Evolutionary conservation across 1,284 basidiomycete species (phyloP), one percentile per base, ranked within the genome.

Genomic region (Heterobasidion parviporum): DNA sequence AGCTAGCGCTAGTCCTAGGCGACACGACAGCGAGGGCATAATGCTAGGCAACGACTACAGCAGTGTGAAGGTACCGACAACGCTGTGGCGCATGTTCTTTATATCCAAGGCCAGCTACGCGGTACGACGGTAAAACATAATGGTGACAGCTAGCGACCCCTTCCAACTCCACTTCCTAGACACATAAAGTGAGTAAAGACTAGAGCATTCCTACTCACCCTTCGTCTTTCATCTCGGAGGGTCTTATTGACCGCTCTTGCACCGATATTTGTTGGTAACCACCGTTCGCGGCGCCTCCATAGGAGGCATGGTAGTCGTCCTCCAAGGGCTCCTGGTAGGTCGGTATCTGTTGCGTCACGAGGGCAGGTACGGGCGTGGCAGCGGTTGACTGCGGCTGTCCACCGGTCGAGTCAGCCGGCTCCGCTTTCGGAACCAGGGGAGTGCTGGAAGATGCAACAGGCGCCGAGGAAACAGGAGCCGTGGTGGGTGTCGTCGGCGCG

Each of bases 161-260:
- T 61, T 56, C 60, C 58, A 57, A 62, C 52, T 47, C 55, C 56
- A 59, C 58, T 65, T 65, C 63, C 58, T 58, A 50, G 46, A 56
- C 59, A 59, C n/a, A 41, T 41, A 41, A 10, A 41, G 38, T 41
- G 10, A 41, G 38, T 41, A 3, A 9, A 10, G 61, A 57, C 46
- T 48, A 50, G 47, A 61, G 52, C 54, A 58, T 46, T 55, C 53
- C 34, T 56, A 80, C 94, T 94, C 83, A 97, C 95, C 94, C 94
- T 90, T 97, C 94, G 67, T 98, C 95, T 72, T 94, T 94, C 93
- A 95, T 96, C 71, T 98, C 94, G 53, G 90, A 92, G 12, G 94
- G 93, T 55, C 90, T 80, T 32, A 94, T 79, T 18, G 82, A 83
- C 53, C 87, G 80, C 63, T 88, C 85, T 14, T 75, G 74, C 48